These are phyloP conservation scores for Metschnikowia gelsemii DNA, from an alignment of 805 yeast species.

Conservation along the genomic window DNA sequence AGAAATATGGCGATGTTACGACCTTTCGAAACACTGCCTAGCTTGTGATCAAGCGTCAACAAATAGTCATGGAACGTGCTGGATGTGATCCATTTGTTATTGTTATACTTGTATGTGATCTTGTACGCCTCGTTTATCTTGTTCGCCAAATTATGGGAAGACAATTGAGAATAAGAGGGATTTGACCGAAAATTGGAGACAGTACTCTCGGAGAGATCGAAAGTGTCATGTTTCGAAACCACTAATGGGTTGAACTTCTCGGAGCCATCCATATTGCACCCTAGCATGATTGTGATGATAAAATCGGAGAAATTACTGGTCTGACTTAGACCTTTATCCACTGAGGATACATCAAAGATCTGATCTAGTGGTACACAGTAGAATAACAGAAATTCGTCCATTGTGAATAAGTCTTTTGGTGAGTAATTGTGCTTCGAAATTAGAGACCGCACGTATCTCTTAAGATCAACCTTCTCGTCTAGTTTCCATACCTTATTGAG, in stretches of 20 bases:
- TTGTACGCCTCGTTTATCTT: constrained; percentile 53
- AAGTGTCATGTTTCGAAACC: constrained; percentile 56
- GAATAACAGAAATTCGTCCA: constrained; percentile 61
- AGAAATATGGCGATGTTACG: constrained; percentile 55
- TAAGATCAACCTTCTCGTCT: constrained; percentile 54
- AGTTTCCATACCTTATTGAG: constrained; percentile 57
- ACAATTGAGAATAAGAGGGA: constrained; percentile 11
- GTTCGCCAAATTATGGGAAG: constrained; percentile 24
- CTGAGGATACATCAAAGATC: constrained; percentile 46
- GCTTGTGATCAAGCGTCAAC: constrained; percentile 56
- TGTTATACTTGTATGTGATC: constrained; percentile 56
- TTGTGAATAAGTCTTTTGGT: constrained; percentile 54
- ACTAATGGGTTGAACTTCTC: constrained; percentile 61
- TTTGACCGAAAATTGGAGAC: constrained; percentile 21
- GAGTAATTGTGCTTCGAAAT: constrained; percentile 37
- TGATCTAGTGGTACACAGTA: constrained; percentile 62
- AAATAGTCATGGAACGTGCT: constrained; percentile 63
- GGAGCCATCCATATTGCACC: constrained; percentile 61
- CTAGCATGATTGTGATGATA: constrained; percentile 55
- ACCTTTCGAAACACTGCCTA: constrained; percentile 40
- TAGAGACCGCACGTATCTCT: constrained; percentile 37
- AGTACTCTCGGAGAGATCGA: constrained; percentile 34
- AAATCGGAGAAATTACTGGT: constrained; percentile 40
- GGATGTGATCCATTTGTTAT: constrained; percentile 63
- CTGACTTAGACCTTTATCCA: constrained; percentile 44